Conservation (phyloP, 73 alveolate species). For the Paramecium sonneborni region DNA sequence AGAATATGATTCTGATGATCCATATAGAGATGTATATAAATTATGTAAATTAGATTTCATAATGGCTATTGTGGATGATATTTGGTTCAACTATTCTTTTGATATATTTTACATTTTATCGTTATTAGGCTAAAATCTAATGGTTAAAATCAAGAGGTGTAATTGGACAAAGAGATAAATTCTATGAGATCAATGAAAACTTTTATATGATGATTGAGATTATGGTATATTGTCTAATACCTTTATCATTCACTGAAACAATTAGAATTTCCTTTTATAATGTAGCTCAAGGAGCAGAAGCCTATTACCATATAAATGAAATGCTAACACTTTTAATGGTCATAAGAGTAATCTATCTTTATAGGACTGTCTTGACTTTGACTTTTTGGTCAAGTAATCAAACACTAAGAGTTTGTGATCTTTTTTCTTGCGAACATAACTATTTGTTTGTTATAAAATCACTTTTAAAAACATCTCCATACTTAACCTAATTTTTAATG, state of each 20-base stretch:
- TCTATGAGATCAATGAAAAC: conserved; percentile 65
- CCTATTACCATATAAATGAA: conserved; percentile 70
- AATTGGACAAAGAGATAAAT: conserved; percentile 65
- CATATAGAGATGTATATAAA: neutral
- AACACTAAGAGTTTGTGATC: conserved; percentile 77
- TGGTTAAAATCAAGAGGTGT: conserved; percentile 74
- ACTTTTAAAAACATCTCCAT: conserved; percentile 73
- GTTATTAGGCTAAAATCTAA: conserved; percentile 65
- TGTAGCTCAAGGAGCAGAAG: conserved; percentile 57
- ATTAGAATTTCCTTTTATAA: conserved; percentile 56
- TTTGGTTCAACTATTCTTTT: neutral
- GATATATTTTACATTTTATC: conserved; percentile 55
- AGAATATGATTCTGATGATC: conserved; percentile 2
- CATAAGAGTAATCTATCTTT: conserved; percentile 63
- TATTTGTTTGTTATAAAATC: conserved; percentile 76
- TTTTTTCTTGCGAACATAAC: conserved; percentile 77
- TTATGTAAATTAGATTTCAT: neutral
- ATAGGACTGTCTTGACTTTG: conserved; percentile 71
- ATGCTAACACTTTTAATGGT: conserved; percentile 63
- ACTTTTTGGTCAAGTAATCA: conserved; percentile 71
- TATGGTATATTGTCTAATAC: conserved; percentile 65
- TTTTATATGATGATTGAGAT: conserved; percentile 56
- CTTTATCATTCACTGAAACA: conserved; percentile 70
- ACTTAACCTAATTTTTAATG: conserved; percentile 45
- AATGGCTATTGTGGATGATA: conserved; percentile 19